Evolutionary conservation across 768 basidiomycete genomes (phyloP).

Genomic region (Royoungia palumana): DNA sequence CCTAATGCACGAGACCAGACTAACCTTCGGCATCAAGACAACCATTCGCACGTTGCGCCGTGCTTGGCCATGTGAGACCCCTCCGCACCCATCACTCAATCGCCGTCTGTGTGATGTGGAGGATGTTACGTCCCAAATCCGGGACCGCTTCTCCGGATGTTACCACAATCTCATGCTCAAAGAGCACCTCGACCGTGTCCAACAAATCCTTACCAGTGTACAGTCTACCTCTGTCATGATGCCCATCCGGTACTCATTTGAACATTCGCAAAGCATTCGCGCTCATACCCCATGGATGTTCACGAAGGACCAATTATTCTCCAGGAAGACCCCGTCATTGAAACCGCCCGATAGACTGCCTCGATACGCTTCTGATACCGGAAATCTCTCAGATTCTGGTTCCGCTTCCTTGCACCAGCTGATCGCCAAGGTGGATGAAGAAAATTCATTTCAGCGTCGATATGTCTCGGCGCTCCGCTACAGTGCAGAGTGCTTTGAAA

Average conservation of each 20-base stretch:
- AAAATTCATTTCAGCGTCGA: conserved; percentile 10
- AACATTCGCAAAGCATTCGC: background rate
- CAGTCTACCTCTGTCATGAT: background rate
- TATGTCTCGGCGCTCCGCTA: conserved; percentile 9
- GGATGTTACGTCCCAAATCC: background rate
- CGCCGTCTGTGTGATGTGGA: background rate
- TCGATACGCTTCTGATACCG: background rate
- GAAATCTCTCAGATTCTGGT: background rate
- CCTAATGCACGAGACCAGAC: conserved; percentile 4
- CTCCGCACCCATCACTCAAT: conserved; percentile 1
- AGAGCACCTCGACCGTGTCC: conserved; percentile 13
- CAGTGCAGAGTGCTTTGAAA: conserved; percentile 10
- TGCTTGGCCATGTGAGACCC: conserved; percentile 20
- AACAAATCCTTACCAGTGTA: conserved; percentile 1
- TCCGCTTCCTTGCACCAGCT: conserved; percentile 2
- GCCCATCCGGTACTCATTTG: conserved; percentile 4
- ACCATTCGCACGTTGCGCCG: background rate
- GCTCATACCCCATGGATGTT: background rate
- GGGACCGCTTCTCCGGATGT: conserved; percentile 10
- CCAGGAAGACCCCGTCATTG: conserved; percentile 2
- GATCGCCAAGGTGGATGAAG: background rate
- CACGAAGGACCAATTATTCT: conserved; percentile 1
- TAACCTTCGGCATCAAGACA: background rate
- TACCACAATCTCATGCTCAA: conserved; percentile 16
- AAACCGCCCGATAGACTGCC: background rate